Evolutionary conservation across 2,329 filamentous ascomycete genomes (phyloP), one percentile per base, ranked within the genome.

Genomic region (Dactylellina cionopaga): DNA sequence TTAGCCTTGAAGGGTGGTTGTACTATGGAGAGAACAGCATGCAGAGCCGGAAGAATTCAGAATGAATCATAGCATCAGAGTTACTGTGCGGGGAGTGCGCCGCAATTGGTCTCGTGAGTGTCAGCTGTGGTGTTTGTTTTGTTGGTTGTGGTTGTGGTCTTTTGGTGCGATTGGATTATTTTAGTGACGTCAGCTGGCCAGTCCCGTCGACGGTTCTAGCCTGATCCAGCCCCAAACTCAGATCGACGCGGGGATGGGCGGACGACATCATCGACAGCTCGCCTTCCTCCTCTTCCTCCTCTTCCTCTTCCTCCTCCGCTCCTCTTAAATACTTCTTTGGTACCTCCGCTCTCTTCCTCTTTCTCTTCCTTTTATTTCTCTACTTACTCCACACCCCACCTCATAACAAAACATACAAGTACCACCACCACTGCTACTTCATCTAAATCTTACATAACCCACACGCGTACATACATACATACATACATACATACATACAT

Each of bases 211-310:
- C 25, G 9, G 31, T 13, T 39, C 56, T 49, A 60, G 56, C 39
- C 41, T n/a, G 15, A 46, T 59, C 55, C 41, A 59, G 55, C 47
- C 35, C 39, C 46, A n/a, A 35, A 39, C 29, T 24, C 39, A 35
- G 60, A 47, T 39, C 49, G 49, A 55, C 49, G 49, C n/a, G 27
- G 49, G 27, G 13, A 44, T 44, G 49, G 17, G 17, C 51, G 41
- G 25, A 55, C 51, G 51, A 55, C 51, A 55, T 55, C 51, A 55
- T 55, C 41, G n/a, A n/a, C n/a, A n/a, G n/a, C n/a, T n/a, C n/a
- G n/a, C n/a, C n/a, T n/a, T n/a, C n/a, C n/a, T n/a, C n/a, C n/a
- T n/a, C n/a, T n/a, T n/a, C n/a, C n/a, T n/a, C n/a, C n/a, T n/a
- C n/a, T n/a, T n/a, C n/a, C n/a, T n/a, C 13, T 19, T 22, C 17